A percentile compares a stretch with the other conserved stretches of the same genome.
These are phyloP conservation scores for Paramyrothecium sp. DNA, from an alignment of 2,329 filamentous ascomycete genomes.

Conservation along the genomic window DNA sequence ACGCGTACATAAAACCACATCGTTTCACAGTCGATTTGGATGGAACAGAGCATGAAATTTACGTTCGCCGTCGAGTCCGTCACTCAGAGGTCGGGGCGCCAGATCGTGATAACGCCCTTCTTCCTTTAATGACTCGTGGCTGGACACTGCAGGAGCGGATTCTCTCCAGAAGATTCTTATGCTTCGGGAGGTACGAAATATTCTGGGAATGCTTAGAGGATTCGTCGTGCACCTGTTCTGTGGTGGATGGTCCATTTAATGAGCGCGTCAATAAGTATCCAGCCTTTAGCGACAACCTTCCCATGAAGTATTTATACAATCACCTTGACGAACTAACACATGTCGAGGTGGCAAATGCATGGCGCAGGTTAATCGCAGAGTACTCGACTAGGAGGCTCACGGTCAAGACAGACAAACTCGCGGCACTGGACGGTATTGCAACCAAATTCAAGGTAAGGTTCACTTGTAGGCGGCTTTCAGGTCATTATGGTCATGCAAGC, in stretches of 20 bases:
- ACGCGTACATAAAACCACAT: neutral
- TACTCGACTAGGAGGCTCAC: neutral
- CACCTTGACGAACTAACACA: neutral
- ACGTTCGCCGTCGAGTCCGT: neutral
- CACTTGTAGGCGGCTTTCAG: neutral
- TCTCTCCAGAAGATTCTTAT: neutral
- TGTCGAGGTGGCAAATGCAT: neutral
- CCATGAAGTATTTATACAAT: neutral
- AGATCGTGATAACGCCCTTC: neutral
- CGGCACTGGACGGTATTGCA: neutral
- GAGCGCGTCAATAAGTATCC: neutral
- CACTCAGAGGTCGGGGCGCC: neutral
- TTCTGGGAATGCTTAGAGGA: neutral
- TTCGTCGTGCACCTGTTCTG: neutral
- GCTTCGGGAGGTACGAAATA: neutral
- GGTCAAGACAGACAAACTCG: neutral
- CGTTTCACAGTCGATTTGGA: neutral
- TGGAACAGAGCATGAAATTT: neutral
- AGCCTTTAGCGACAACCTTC: neutral
- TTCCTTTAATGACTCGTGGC: neutral
- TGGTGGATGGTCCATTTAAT: neutral
- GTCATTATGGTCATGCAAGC: neutral
- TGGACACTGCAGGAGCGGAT: neutral
- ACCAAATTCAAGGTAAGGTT: neutral
- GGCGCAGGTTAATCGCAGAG: neutral